phyloP scores from a whole-genome alignment of 805 yeast genomes.

The Kazachstania psychrophila region DNA sequence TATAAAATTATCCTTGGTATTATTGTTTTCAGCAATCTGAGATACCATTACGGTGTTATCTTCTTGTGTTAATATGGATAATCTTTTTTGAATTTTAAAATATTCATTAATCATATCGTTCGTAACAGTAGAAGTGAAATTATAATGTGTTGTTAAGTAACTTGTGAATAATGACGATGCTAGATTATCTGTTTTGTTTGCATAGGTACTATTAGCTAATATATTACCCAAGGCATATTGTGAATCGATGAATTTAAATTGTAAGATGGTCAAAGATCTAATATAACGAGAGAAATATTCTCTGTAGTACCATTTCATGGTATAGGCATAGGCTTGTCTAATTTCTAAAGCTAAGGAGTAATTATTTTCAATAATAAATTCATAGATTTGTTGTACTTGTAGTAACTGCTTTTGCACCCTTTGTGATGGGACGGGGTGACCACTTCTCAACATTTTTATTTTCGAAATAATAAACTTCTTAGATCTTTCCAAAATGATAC shows the following conservation, averaged over 20 bases:
- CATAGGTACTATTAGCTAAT: constrained; percentile 13
- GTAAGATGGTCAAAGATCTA: constrained; percentile 59
- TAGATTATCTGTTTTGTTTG: constrained; percentile 6
- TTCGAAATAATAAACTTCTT: constrained; percentile 57
- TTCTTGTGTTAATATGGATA: constrained; percentile 44
- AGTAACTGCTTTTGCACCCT: constrained; percentile 59
- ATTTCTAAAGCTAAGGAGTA: constrained; percentile 61
- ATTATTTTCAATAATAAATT: constrained; percentile 47
- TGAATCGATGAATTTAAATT: constrained; percentile 45
- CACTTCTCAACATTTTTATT: constrained; percentile 55
- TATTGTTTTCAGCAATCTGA: constrained; percentile 77
- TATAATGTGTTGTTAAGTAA: constrained; percentile 19
- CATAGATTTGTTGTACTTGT: constrained; percentile 50
- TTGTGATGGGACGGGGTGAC: constrained; percentile 61
- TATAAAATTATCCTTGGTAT: constrained; percentile 53
- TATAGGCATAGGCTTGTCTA: constrained; percentile 69
- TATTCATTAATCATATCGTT: constrained; percentile 41
- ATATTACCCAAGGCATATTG: constrained; percentile 46
- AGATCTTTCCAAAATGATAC: constrained; percentile 64
- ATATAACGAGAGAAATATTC: constrained; percentile 69
- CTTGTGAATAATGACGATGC: constrained; percentile 22
- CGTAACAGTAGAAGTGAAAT: constrained; percentile 9
- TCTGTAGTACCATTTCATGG: constrained; percentile 90
- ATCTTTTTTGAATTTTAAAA: constrained; percentile 48
- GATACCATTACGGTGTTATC: constrained; percentile 65